Percentiles rank a stretch among this genome's conserved stretches.
Evolutionary conservation across 2,329 filamentous ascomycete genomes (phyloP).

Genomic region (Volutella citrinella): DNA sequence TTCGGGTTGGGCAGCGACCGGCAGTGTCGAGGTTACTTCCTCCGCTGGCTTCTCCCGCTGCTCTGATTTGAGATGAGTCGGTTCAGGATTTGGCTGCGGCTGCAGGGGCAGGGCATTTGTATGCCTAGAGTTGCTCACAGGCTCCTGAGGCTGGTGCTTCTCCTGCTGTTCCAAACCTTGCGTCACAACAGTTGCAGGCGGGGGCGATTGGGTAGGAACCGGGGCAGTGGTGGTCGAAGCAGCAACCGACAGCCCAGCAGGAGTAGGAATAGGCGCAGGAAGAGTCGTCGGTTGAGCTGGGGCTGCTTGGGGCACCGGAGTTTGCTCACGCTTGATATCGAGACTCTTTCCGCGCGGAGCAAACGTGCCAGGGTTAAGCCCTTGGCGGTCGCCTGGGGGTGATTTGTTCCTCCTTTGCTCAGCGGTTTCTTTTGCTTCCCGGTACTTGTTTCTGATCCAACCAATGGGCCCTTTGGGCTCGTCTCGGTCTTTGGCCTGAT

Average conservation of each 20-base stretch:
- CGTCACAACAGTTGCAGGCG: background rate
- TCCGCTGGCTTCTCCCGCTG: slow-evolving; percentile 4
- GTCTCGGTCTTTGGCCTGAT: slow-evolving; percentile 43
- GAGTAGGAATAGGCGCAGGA: slow-evolving; percentile 6
- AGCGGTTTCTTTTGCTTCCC: slow-evolving; percentile 55
- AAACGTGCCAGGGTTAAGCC: no score
- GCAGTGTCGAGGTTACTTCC: slow-evolving; percentile 3
- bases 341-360: slow-evolving; percentile 49
- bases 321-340: slow-evolving; percentile 42
- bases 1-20: no score
- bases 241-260: background rate
- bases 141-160: slow-evolving; percentile 9
- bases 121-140: no score
- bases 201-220: background rate
- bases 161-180: no score
- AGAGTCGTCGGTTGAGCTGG: slow-evolving; percentile 11
- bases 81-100: no score
- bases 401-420: slow-evolving; percentile 57
- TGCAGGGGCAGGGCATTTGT: no score
- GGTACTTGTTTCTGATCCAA: slow-evolving; percentile 60
- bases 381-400: slow-evolving; percentile 45
- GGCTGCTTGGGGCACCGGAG: slow-evolving; percentile 16
- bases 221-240: slow-evolving; percentile 1
- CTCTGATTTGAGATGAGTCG: slow-evolving; percentile 2
- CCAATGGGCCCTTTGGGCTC: slow-evolving; percentile 51